These are phyloP conservation scores for Capronia coronata DNA, from an alignment of 2,329 filamentous ascomycete genomes.

Conservation along the genomic window DNA sequence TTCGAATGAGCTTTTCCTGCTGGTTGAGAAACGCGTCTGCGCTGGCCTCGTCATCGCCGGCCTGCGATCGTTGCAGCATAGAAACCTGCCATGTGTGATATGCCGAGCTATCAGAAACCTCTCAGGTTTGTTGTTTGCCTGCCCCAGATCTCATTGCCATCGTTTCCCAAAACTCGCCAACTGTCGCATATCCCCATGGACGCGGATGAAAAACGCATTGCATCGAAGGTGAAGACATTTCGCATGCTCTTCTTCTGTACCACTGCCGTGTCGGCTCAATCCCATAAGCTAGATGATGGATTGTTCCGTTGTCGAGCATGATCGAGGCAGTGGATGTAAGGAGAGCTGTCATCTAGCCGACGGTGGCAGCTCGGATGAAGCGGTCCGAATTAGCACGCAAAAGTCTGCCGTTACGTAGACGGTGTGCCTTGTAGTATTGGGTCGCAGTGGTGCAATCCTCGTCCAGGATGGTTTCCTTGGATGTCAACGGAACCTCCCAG, in stretches of 20 bases:
- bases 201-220: background rate
- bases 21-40: too few relatives aligned
- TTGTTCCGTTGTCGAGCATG: background rate
- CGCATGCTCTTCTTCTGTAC: background rate
- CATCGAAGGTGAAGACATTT: background rate
- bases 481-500: background rate
- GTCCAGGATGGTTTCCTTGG: background rate
- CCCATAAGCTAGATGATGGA: background rate
- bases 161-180: too few relatives aligned
- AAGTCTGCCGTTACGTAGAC: conserved; percentile 8
- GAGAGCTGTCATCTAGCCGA: background rate
- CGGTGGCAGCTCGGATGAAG: conserved; percentile 9
- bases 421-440: conserved; percentile 4
- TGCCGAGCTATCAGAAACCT: too few relatives aligned
- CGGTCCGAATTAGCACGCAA: background rate
- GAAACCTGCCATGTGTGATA: too few relatives aligned
- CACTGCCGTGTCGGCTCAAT: background rate
- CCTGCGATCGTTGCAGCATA: too few relatives aligned
- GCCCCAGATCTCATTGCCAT: too few relatives aligned
- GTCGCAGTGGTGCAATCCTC: background rate
- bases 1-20: too few relatives aligned
- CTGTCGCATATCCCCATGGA: background rate
- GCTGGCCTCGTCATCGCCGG: too few relatives aligned
- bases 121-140: too few relatives aligned
- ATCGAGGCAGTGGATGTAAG: background rate